These are phyloP conservation scores for Dactylorhiza incarnata DNA, from an alignment of 106 monocot genomes.

Conservation along the genomic window DNA sequence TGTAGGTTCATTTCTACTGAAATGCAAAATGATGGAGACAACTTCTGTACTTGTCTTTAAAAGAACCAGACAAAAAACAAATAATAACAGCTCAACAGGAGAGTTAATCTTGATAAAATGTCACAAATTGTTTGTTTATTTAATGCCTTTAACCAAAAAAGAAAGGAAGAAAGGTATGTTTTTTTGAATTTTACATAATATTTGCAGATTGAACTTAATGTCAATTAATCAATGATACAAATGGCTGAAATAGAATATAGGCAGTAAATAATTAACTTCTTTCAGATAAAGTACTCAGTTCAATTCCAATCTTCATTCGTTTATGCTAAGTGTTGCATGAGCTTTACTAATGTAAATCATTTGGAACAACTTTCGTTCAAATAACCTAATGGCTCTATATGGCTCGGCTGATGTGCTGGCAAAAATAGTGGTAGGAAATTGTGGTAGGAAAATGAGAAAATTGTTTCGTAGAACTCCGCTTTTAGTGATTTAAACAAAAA, in stretches of 20 bases:
- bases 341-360: no score
- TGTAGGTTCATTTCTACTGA: not conserved
- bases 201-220: not conserved
- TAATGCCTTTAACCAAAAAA: not conserved
- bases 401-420: no score
- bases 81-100: not conserved
- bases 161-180: not conserved
- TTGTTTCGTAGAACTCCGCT: no score
- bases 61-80: not conserved
- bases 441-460: no score
- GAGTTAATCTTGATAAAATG: not conserved
- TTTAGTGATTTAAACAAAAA: no score
- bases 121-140: no score
- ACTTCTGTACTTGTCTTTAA: not conserved
- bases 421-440: no score
- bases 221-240: not conserved
- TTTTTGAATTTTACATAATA: not conserved
- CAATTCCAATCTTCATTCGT: no score
- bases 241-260: not conserved
- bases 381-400: no score
- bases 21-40: not conserved
- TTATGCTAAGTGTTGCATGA: no score
- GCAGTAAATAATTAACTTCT: not conserved
- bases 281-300: no score
- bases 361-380: no score